Evolutionary conservation across 2,329 filamentous ascomycete species (phyloP).

Genomic region (Cadophora gregata): DNA sequence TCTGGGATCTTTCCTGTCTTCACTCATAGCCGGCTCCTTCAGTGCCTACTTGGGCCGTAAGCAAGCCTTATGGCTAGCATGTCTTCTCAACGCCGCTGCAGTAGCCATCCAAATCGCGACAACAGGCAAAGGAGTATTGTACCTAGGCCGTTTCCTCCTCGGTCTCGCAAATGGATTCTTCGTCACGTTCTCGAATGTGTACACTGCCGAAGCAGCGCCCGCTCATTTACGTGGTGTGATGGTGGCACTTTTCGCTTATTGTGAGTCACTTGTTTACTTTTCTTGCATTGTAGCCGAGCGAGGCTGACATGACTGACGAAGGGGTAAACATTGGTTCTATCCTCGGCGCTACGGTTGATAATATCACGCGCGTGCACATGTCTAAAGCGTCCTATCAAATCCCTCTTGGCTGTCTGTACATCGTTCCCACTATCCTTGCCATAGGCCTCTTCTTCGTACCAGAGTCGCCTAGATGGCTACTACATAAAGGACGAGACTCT

Average conservation of each 20-base stretch:
- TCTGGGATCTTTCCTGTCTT: slow-evolving; percentile 54
- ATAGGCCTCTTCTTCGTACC: slow-evolving; percentile 45
- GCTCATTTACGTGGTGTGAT: slow-evolving; percentile 54
- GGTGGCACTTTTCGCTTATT: slow-evolving; percentile 55
- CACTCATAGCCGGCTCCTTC: slow-evolving; percentile 49
- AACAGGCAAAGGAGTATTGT: slow-evolving; percentile 49
- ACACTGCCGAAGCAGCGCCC: slow-evolving; percentile 54
- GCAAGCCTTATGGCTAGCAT: slow-evolving; percentile 51
- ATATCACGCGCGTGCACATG: slow-evolving; percentile 21
- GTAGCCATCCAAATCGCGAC: slow-evolving; percentile 53
- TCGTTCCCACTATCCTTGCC: slow-evolving; percentile 41
- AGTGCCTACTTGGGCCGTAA: slow-evolving; percentile 47
- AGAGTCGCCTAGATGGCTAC: slow-evolving; percentile 49
- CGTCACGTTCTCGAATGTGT: slow-evolving; percentile 55
- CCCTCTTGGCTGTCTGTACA: slow-evolving; percentile 33
- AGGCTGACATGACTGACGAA: background rate
- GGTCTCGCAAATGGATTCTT: slow-evolving; percentile 53
- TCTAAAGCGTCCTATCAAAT: slow-evolving; percentile 43
- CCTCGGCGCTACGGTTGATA: slow-evolving; percentile 23
- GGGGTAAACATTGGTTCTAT: slow-evolving; percentile 54
- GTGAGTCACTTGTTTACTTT: slow-evolving; percentile 29
- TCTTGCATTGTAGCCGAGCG: background rate
- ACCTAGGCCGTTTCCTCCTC: slow-evolving; percentile 53
- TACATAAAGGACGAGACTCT: slow-evolving; percentile 43
- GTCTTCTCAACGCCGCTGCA: slow-evolving; percentile 51